Evolutionary conservation across 805 yeast species (phyloP), one percentile per base, ranked within the genome.

Genomic region (Starmerella cellae): DNA sequence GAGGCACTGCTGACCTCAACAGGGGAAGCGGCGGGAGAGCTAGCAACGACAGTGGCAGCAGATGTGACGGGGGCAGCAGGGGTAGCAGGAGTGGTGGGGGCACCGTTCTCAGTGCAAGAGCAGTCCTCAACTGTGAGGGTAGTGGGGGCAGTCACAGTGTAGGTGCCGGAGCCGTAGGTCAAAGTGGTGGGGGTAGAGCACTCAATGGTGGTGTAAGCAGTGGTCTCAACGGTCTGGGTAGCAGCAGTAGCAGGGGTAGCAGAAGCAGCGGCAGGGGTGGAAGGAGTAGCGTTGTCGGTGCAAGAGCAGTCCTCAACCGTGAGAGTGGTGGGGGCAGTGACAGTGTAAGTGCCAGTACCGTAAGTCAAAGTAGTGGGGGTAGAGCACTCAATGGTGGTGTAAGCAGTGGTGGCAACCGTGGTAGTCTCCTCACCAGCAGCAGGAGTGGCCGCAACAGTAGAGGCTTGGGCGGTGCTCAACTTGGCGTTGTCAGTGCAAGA

Each of bases 301-400:
- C 73, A 69, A 57, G 82, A 75, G 63, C 62, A 62, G 69, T 69
- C 70, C 71, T 74, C 74, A 60, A 74, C 69, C 54, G 67, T 67
- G 45, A 79, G 54, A 43, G 69, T 62, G 53, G 88, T 80, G 42
- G 87, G 62, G 49, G 57, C 66, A 18, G 54, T 48, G 26, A 50
- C 49, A 10, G 60, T 59, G 47, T 43, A 48, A 29, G 49, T 40
- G 60, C 84, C 83, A 20, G 43, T 31, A 30, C 47, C 49, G 39
- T 43, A 44, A 36, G 51, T 44, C 33, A 53, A 17, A n/a, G 54
- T 48, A 26, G 57, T 54, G 34, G 55, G 47, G 23, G 41, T 38
- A 21, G 55, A 48, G 51, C 56, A 54, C 14, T 39, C 41, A 32
- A 44, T 39, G 9, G 47, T 44, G 41, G 35, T 29, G 44, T 43